Evolutionary conservation across 768 basidiomycete species (phyloP), one percentile per base, ranked within the genome.

Genomic region (Lyophyllum atratum): DNA sequence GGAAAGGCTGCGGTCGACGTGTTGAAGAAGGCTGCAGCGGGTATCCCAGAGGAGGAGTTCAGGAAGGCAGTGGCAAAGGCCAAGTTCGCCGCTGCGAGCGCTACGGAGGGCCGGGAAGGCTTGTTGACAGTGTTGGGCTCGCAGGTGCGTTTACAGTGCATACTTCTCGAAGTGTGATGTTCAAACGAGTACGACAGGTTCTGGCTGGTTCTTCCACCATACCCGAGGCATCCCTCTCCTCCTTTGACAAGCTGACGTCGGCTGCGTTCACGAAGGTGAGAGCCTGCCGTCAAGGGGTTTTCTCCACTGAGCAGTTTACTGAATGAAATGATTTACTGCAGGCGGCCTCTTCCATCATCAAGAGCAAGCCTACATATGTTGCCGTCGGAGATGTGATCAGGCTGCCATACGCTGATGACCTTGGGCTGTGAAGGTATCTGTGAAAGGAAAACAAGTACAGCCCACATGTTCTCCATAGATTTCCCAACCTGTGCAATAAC

Each of bases 1-100:
- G 84, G 82, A 17, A 85, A 85, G 72, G 78, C 77, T n/a, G 86
- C 87, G 28, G 85, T 91, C 26, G 76, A 82, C 54, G 86, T 83
- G 15, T 70, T 95, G 62, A 85, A 85, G 76, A 79, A 80, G 31
- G 82, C 86, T 40, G 81, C 89, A 39, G 74, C 78, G 53, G 85
- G 74, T 50, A 70, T 89, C 56, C 85, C 77, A 53, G 76, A 76
- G 39, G 90, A 95, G 60, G 89, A 87, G 42, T 72, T 96, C 58
- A 88, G 87, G 78, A 79, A 81, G 59, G 95, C 96, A 15, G 74
- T 93, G 34, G 87, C 91, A 11, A 93, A 93, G 71, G 93, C 96
- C 60, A 95, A 90, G 73, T 95, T 98, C 68, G 74, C 82, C 49
- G 84, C 89, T 63, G 95, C 95, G 2, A 78, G 74, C 55, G 76